These are phyloP conservation scores for Discostella stelligeroides DNA, from an alignment of 108 stramenopile species.

Conservation along the genomic window DNA sequence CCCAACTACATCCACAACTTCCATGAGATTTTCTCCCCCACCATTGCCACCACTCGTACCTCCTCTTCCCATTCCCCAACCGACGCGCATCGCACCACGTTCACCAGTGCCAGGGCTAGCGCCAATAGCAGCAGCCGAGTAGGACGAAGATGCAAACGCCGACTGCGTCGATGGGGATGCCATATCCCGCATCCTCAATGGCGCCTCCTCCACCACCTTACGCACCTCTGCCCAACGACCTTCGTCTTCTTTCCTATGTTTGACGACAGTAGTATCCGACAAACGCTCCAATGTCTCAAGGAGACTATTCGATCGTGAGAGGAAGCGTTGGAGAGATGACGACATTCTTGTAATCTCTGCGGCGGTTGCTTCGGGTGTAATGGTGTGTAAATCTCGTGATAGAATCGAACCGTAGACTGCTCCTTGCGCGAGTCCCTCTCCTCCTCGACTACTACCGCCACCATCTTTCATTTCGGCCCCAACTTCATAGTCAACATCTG, in stretches of 20 bases:
- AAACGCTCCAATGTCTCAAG: slow-evolving; percentile 12
- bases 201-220: background rate
- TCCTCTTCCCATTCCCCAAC: background rate
- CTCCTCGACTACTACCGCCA: background rate
- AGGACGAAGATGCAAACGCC: background rate
- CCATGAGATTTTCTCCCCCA: background rate
- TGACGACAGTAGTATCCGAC: background rate
- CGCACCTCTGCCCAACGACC: slow-evolving; percentile 17
- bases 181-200: background rate
- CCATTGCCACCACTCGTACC: background rate
- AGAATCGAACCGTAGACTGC: slow-evolving; percentile 35
- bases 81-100: background rate
- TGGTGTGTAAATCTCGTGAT: slow-evolving; percentile 29
- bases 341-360: slow-evolving; percentile 24
- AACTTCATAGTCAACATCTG: no score
- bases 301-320: slow-evolving; percentile 9
- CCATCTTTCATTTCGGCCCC: no score
- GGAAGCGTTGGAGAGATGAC: slow-evolving; percentile 13
- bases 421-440: no score
- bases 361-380: slow-evolving; percentile 14
- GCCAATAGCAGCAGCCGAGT: background rate
- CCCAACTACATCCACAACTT: background rate
- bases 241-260: slow-evolving; percentile 18
- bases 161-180: background rate
- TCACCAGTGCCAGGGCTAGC: no score